Evolutionary conservation across 148 eudicot genomes (phyloP).

Genomic region (Salicornia ramosissima): DNA sequence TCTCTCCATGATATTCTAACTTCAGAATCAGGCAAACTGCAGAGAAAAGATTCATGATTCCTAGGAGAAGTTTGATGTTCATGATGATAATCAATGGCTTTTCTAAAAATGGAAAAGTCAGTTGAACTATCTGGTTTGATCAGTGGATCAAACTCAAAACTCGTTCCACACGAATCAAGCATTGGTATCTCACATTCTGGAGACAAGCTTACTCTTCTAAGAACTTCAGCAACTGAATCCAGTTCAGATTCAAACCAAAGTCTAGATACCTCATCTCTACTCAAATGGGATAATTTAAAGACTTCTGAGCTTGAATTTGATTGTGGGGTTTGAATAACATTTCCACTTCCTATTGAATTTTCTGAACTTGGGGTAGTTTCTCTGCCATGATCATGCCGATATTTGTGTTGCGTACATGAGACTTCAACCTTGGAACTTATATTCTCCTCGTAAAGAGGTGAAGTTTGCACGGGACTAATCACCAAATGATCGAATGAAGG

Average conservation of each 20-base stretch:
- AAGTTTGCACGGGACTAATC: constrained; percentile 17
- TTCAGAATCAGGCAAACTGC: constrained; percentile 35
- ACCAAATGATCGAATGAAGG: constrained; percentile 33
- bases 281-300: constrained; percentile 28
- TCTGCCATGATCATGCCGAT: constrained; percentile 16
- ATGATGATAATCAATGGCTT: constrained; percentile 28
- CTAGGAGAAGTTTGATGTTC: constrained; percentile 28
- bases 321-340: constrained; percentile 61
- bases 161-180: constrained; percentile 30
- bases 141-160: constrained; percentile 35
- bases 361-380: constrained; percentile 34
- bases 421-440: constrained; percentile 20
- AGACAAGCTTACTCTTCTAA: constrained; percentile 37
- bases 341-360: constrained; percentile 42
- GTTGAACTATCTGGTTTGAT: constrained; percentile 31
- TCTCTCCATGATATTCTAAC: constrained; percentile 67
- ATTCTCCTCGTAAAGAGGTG: constrained; percentile 18
- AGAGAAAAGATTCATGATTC: constrained; percentile 30
- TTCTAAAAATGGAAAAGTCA: constrained; percentile 19
- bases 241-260: constrained; percentile 40
- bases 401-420: constrained; percentile 23
- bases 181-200: constrained; percentile 32
- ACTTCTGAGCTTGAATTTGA: constrained; percentile 47
- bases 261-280: constrained; percentile 27
- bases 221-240: constrained; percentile 37